These are phyloP conservation scores for Zarea fungicola DNA, from an alignment of 2,329 filamentous ascomycete species.

Conservation along the genomic window DNA sequence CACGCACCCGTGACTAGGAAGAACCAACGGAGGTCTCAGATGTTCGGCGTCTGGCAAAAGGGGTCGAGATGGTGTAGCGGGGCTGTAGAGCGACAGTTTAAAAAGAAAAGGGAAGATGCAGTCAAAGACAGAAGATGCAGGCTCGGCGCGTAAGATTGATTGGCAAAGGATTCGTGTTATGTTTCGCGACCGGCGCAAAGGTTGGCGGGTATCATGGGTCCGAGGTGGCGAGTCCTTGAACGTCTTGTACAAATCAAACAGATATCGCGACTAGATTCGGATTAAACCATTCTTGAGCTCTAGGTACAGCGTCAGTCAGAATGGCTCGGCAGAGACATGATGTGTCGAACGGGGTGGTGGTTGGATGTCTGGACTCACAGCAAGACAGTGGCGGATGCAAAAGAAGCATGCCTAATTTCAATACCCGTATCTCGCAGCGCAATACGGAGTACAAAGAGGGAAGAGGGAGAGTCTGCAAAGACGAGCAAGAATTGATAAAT, in stretches of 20 bases:
- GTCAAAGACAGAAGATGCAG: not conserved
- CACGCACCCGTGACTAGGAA: conserved; percentile 7
- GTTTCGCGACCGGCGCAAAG: conserved; percentile 5
- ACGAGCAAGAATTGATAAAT: no score
- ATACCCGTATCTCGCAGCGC: not conserved
- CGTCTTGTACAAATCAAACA: not conserved
- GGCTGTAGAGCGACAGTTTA: not conserved
- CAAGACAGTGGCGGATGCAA: conserved; percentile 1
- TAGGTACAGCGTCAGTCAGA: not conserved
- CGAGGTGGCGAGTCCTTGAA: not conserved
- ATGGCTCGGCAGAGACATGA: not conserved
- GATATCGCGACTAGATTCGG: no score
- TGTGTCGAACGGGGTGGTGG: not conserved
- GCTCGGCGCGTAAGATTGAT: not conserved
- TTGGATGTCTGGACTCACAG: conserved; percentile 2
- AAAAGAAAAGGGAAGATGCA: not conserved
- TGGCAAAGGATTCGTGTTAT: not conserved
- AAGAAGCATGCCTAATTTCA: not conserved
- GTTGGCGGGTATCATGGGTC: not conserved
- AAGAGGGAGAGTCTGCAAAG: no score
- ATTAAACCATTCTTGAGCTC: conserved; percentile 3
- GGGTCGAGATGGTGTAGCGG: not conserved
- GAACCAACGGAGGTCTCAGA: conserved; percentile 4
- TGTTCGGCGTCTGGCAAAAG: not conserved
- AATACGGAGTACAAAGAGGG: no score